Evolutionary conservation across 306 rosid species (phyloP).

Genomic region (Casuarina glauca): DNA sequence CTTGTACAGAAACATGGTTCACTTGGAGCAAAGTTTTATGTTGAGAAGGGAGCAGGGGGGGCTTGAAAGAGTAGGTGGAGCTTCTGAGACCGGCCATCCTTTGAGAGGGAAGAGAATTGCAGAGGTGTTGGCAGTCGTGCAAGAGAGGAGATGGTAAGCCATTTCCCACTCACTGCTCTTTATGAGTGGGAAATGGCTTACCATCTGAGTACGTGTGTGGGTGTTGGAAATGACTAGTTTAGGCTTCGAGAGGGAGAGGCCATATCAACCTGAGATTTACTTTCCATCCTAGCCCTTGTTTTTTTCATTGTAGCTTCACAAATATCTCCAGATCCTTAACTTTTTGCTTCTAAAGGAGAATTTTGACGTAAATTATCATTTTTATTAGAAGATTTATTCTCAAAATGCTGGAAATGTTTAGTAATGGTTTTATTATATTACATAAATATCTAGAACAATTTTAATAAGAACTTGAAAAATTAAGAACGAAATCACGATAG

Average conservation of each 20-base stretch:
- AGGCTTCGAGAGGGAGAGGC: slow-evolving; percentile 1
- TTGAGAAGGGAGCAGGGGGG: slow-evolving; percentile 21
- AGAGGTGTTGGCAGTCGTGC: slow-evolving; percentile 42
- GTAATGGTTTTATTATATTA: too few species aligned
- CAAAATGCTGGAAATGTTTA: too few species aligned
- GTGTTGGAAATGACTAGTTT: background rate
- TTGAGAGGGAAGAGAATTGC: slow-evolving; percentile 26
- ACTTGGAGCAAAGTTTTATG: slow-evolving; percentile 45
- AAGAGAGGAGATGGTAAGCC: slow-evolving; percentile 71
- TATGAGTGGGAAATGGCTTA: too few species aligned
- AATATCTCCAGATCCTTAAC: too few species aligned
- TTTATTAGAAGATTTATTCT: too few species aligned
- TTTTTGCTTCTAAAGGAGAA: too few species aligned
- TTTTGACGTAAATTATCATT: too few species aligned
- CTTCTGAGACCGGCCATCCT: slow-evolving; percentile 26
- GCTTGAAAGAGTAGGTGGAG: slow-evolving; percentile 29
- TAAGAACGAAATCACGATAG: too few species aligned
- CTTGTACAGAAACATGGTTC: slow-evolving; percentile 61
- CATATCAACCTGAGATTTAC: slow-evolving; percentile 18
- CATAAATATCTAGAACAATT: too few species aligned
- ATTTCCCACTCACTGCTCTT: slow-evolving; percentile 29
- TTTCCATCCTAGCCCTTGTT: too few species aligned
- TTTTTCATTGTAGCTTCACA: too few species aligned
- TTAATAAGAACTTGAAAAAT: too few species aligned
- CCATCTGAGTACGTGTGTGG: background rate